Conservation (phyloP, 2,329 filamentous ascomycete species). For the Rhynchosporium agropyri region DNA sequence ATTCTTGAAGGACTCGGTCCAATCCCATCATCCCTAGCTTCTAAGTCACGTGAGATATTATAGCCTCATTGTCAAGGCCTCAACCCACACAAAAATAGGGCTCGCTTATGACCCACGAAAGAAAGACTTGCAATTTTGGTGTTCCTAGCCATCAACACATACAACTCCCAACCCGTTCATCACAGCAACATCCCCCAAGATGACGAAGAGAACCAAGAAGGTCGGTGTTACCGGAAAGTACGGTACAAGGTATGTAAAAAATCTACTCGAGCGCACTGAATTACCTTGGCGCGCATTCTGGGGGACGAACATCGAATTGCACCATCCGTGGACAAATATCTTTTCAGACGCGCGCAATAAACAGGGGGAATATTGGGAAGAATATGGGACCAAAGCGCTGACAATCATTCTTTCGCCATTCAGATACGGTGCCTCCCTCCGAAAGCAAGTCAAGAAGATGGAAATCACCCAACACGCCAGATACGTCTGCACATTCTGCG, state of each 20-base stretch:
- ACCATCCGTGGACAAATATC: neutral
- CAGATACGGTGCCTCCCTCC: slow-evolving; percentile 98
- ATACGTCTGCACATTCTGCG: slow-evolving; percentile 98
- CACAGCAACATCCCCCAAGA: slow-evolving; percentile 59
- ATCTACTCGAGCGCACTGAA: slow-evolving; percentile 31
- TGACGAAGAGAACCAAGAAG: slow-evolving; percentile 98
- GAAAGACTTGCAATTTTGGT: slow-evolving; percentile 26
- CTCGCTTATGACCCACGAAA: slow-evolving; percentile 19
- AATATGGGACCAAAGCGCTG: slow-evolving; percentile 26
- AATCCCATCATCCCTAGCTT: neutral
- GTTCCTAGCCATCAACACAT: slow-evolving; percentile 26
- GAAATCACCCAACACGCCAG: slow-evolving; percentile 98
- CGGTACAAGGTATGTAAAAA: slow-evolving; percentile 79
- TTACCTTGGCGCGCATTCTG: neutral
- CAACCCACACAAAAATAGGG: neutral
- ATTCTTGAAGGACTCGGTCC: neutral
- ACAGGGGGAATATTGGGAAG: neutral
- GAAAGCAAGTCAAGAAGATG: slow-evolving; percentile 99
- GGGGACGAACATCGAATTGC: slow-evolving; percentile 13
- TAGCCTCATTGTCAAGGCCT: neutral
- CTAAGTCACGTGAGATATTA: slow-evolving; percentile 2
- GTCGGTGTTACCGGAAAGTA: slow-evolving; percentile 99
- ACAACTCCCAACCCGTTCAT: slow-evolving; percentile 35
- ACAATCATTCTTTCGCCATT: slow-evolving; percentile 30
- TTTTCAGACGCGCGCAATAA: slow-evolving; percentile 8